Percentiles rank a stretch among this genome's conserved stretches.
phyloP scores from a whole-genome alignment of 306 rosid genomes.

The Astragalus membranaceus region DNA sequence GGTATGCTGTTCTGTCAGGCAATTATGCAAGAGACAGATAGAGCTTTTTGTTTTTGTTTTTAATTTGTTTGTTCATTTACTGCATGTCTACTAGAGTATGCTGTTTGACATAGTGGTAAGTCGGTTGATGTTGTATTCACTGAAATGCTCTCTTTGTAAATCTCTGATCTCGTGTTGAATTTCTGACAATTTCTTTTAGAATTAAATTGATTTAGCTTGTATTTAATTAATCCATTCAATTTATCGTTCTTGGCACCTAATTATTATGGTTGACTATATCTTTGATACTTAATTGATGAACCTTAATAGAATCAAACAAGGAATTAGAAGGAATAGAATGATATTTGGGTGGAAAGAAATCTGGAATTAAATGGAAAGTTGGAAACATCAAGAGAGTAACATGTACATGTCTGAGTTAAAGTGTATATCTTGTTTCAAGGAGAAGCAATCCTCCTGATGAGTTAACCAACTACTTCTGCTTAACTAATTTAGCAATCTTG shows the following conservation, averaged over 20 bases:
- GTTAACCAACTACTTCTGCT: constrained; percentile 1
- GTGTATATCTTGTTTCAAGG: no score
- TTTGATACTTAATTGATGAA: neutral
- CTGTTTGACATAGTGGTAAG: neutral
- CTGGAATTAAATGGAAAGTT: neutral
- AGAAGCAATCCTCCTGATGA: neutral
- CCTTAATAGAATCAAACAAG: neutral
- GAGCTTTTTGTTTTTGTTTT: neutral
- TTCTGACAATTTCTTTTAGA: neutral
- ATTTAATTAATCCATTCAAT: constrained; percentile 6
- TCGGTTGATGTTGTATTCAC: no score
- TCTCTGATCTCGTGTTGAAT: neutral
- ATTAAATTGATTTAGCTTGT: neutral
- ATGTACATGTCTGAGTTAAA: no score
- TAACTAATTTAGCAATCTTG: no score
- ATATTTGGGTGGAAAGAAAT: neutral
- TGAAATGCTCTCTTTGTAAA: neutral
- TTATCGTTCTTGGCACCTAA: neutral
- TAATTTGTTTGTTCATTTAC: neutral
- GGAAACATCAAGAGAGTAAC: neutral
- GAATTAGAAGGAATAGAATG: neutral
- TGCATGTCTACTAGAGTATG: neutral
- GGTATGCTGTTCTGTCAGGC: neutral
- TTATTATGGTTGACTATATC: neutral
- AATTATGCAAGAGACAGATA: neutral